These are phyloP conservation scores for Penicillium maclennaniae DNA, from an alignment of 495 filamentous ascomycete genomes.

Conservation along the genomic window DNA sequence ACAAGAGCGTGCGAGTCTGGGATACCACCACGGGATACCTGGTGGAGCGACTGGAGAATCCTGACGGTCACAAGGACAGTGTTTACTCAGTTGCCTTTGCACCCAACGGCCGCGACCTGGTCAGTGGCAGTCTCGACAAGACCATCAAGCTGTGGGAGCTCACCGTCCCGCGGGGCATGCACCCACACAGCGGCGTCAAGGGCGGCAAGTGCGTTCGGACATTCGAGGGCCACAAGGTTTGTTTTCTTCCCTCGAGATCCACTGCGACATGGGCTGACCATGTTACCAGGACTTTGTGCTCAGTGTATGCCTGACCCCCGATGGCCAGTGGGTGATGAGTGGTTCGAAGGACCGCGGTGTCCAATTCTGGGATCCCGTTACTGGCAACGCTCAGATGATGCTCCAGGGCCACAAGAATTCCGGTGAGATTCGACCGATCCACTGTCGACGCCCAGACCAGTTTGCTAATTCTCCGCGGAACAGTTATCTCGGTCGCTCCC, in stretches of 20 bases:
- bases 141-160: conserved; percentile 97
- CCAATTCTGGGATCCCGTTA: conserved; percentile 89
- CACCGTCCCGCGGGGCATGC: conserved; percentile 59
- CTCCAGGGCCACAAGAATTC: conserved; percentile 92
- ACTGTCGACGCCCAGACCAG: not conserved
- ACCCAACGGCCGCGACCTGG: conserved; percentile 79
- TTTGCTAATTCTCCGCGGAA: conserved; percentile 10
- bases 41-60: conserved; percentile 77
- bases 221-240: conserved; percentile 86
- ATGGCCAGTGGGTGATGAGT: conserved; percentile 85
- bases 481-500: conserved; percentile 84
- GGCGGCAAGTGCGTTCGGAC: conserved; percentile 81
- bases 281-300: conserved; percentile 76
- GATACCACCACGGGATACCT: conserved; percentile 76
- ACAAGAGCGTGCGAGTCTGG: conserved; percentile 90
- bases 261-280: not conserved
- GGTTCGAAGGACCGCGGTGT: conserved; percentile 88
- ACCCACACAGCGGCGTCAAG: conserved; percentile 60
- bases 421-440: conserved; percentile 36
- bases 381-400: conserved; percentile 85
- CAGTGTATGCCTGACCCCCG: conserved; percentile 81
- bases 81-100: conserved; percentile 93
- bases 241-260: conserved; percentile 22
- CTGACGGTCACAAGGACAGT: conserved; percentile 84
- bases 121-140: conserved; percentile 87